Evolutionary conservation across 176 grass and related monocot genomes (phyloP), one percentile per base, ranked within the genome.

Genomic region (Triticum timopheevii): DNA sequence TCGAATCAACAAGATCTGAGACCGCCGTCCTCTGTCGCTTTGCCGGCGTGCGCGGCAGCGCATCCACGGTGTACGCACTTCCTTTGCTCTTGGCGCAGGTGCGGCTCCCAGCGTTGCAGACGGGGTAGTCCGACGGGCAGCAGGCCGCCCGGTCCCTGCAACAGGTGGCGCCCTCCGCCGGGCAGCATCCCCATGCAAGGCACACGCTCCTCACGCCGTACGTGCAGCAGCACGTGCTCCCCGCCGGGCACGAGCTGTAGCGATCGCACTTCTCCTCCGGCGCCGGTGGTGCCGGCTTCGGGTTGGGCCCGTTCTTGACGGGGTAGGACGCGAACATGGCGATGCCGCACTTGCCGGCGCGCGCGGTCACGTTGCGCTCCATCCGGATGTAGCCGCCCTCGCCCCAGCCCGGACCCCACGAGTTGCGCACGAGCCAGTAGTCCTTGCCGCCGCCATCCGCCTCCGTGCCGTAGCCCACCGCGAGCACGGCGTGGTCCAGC

Each of bases 201-300:
- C 95, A 94, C 19, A 77, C 61, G 50, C 12, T 77, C 25, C 92
- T 85, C 62, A 84, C 78, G 11, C 90, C 80, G 68, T 84, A 87
- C n/a, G 69, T 90, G 73, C 95, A 97, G 78, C 95, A 97, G 78
- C 95, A 97, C 3, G 92, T 97, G 65, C 31, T 89, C n/a, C 86
- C 83, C 22, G 79, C 84, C 8, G 88, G 80, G 13, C 92, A 94
- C 0, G 81, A 63, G 13, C 83, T 94, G 81, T 84, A 42, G 33
- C 78, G 83, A n/a, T 94, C 88, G 3, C 95, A 92, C 59, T 39
- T 16, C 77, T 17, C 30, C 8, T 23, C 69, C 1, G 88, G 80
- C 0, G 82, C 76, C 1, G 94, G 61, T 1, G 84, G 89, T 0
- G 89, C 69, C 6, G 86, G 88, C 22, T 73, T 78, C 1, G 92